phyloP scores from a whole-genome alignment of 2,329 filamentous ascomycete species.

The Neobulgaria alba region DNA sequence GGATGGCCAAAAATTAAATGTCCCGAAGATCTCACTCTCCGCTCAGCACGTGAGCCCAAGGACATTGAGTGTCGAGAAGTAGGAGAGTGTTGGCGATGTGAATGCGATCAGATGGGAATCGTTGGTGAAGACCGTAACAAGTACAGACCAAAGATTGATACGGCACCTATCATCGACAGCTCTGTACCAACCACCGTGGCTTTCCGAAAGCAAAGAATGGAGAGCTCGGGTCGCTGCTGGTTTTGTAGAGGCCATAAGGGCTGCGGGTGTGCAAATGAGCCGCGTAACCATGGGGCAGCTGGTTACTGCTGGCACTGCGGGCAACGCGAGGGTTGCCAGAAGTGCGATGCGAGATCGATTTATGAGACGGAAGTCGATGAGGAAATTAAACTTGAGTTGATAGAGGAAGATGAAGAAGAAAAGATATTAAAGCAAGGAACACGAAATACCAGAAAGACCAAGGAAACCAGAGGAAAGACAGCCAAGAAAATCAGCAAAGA shows the following conservation, averaged over 20 bases:
- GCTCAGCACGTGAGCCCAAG: background rate
- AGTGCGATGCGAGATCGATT: no score
- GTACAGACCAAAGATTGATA: constrained; percentile 21
- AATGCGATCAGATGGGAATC: constrained; percentile 5
- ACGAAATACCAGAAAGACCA: no score
- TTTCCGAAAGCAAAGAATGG: constrained; percentile 10
- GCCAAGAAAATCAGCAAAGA: no score
- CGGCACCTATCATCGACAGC: constrained; percentile 15
- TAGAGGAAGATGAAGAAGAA: no score
- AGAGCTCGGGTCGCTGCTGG: constrained; percentile 16
- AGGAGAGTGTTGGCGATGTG: constrained; percentile 23
- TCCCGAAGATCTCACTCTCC: constrained; percentile 20
- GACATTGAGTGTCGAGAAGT: background rate
- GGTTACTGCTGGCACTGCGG: no score
- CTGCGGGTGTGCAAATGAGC: no score
- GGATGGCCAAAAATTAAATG: constrained; percentile 23
- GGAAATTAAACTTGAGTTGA: no score
- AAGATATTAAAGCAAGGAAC: no score
- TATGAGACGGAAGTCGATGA: no score
- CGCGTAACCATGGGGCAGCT: no score
- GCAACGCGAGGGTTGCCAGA: no score
- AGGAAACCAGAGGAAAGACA: no score
- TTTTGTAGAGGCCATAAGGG: constrained; percentile 11
- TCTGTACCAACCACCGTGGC: constrained; percentile 11
- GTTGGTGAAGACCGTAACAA: constrained; percentile 9